These are phyloP conservation scores for Fusarium sp. DNA, from an alignment of 2,329 filamentous ascomycete genomes.

Conservation along the genomic window DNA sequence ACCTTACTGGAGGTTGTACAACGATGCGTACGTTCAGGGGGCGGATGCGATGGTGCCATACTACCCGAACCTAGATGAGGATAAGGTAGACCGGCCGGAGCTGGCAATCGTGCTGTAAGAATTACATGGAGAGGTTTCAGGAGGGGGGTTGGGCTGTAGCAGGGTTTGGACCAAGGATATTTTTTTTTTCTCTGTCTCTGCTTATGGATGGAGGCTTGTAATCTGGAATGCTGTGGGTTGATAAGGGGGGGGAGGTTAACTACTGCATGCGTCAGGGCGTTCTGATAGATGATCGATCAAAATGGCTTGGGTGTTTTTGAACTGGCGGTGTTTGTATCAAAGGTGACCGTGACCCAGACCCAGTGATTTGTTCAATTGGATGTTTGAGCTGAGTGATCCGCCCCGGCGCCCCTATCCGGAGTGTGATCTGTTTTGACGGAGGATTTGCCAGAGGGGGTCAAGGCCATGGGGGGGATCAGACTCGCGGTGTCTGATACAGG, in stretches of 20 bases:
- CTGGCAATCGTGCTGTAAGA: conserved; percentile 82
- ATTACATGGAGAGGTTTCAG: conserved; percentile 23
- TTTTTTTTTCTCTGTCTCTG: conserved; percentile 20
- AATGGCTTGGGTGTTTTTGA: conserved; percentile 39
- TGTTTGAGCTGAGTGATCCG: neutral
- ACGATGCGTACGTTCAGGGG: conserved; percentile 93
- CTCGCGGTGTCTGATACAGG: conserved; percentile 14
- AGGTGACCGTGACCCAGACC: neutral
- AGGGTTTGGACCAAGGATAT: conserved; percentile 27
- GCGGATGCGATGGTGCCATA: conserved; percentile 97
- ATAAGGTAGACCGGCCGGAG: conserved; percentile 82
- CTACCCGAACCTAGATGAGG: conserved; percentile 88
- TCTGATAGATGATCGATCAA: conserved; percentile 43
- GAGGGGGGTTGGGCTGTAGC: conserved; percentile 12
- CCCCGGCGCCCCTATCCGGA: conserved; percentile 18
- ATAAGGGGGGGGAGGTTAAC: conserved; percentile 34
- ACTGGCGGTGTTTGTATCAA: conserved; percentile 1
- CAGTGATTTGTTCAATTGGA: conserved; percentile 2
- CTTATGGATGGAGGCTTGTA: conserved; percentile 38
- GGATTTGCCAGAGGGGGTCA: conserved; percentile 21
- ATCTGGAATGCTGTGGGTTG: conserved; percentile 40
- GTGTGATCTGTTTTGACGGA: conserved; percentile 6
- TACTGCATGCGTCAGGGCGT: conserved; percentile 45
- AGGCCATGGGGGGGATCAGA: conserved; percentile 8
- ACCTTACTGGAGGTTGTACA: conserved; percentile 97